Evolutionary conservation across 2,329 filamentous ascomycete species (phyloP), one percentile per base, ranked within the genome.

Genomic region (Fusarium poae): DNA sequence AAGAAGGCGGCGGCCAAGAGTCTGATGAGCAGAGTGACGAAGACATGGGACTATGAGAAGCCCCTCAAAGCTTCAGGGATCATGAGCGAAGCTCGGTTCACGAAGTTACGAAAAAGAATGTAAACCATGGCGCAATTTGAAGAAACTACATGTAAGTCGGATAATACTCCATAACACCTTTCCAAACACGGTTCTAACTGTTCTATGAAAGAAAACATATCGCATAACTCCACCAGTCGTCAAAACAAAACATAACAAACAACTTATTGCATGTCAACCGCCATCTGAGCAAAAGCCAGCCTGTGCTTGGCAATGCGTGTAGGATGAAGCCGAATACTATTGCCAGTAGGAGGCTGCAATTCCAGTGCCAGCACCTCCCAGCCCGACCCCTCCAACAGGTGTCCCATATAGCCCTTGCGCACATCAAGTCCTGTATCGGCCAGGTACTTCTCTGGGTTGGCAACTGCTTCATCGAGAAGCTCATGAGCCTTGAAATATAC

Each of bases 1-100:
- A 93, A 72, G 87, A 88, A 71, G 82, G 83, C 9, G 86, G 85
- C 21, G 87, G 85, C 30, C 85, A 84, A 20, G 88, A 88, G 65
- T 88, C 87, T 35, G 89, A 91, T 69, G 88, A 91, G 50, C 81
- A 81, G 53, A 85, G 81, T 48, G 84, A 86, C 65, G 83, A 85
- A 53, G 84, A 86, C 34, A 86, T 86, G 84, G 82, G 79, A n/a
- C 69, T 80, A 35, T 80, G 71, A 78, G n/a, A 21, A 15, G 23
- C 20, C 46, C 20, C 25, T 25, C 32, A 20, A 21, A 20, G 20
- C 16, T 25, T 21, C n/a, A n/a, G 13, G 35, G 35, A 18, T 30
- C 25, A 45, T 27, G 25, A 44, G 48, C 44, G 6, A 39, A 40
- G 23, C 32, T 39, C 34, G 27, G 30, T 44, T 53, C 25, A 40